Evolutionary conservation across 2,329 filamentous ascomycete genomes (phyloP).

Genomic region (Pseudopyrenochaeta lycopersici): DNA sequence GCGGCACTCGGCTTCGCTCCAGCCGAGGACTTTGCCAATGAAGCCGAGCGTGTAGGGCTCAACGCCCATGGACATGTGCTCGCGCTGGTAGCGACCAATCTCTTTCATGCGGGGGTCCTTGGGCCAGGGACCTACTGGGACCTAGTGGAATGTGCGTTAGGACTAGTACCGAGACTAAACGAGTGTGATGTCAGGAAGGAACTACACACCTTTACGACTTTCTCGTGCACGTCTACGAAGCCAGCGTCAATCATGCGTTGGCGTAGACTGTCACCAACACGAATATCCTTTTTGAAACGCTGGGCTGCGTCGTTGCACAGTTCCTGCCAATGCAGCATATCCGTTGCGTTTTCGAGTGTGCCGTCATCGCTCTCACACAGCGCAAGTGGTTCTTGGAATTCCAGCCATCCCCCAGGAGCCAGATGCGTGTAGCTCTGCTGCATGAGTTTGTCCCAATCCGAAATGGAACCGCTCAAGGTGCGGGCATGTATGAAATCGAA

Average conservation of each 20-base stretch:
- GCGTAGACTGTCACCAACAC: slow-evolving; percentile 32
- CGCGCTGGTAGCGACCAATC: slow-evolving; percentile 55
- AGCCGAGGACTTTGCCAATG: slow-evolving; percentile 46
- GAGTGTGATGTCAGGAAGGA: background rate
- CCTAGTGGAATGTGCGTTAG: slow-evolving; percentile 21
- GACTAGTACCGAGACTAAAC: background rate
- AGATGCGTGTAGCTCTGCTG: slow-evolving; percentile 36
- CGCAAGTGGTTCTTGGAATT: slow-evolving; percentile 48
- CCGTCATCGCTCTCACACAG: slow-evolving; percentile 44
- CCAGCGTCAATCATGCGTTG: slow-evolving; percentile 40
- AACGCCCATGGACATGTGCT: slow-evolving; percentile 46
- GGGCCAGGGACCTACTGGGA: slow-evolving; percentile 54
- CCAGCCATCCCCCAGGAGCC: slow-evolving; percentile 45
- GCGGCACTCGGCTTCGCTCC: slow-evolving; percentile 45
- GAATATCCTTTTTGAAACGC: slow-evolving; percentile 38
- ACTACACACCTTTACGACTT: slow-evolving; percentile 41
- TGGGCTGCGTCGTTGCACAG: slow-evolving; percentile 39
- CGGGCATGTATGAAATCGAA: slow-evolving; percentile 49
- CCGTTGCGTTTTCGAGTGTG: slow-evolving; percentile 33
- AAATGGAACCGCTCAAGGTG: slow-evolving; percentile 39
- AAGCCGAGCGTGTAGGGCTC: slow-evolving; percentile 49
- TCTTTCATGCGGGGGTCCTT: slow-evolving; percentile 60
- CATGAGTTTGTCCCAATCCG: slow-evolving; percentile 44
- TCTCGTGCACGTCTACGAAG: slow-evolving; percentile 46
- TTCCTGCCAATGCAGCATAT: slow-evolving; percentile 37